Evolutionary conservation across 352 stramenopile genomes (phyloP), one percentile per base, ranked within the genome.

Genomic region (Pythium insidiosum): DNA sequence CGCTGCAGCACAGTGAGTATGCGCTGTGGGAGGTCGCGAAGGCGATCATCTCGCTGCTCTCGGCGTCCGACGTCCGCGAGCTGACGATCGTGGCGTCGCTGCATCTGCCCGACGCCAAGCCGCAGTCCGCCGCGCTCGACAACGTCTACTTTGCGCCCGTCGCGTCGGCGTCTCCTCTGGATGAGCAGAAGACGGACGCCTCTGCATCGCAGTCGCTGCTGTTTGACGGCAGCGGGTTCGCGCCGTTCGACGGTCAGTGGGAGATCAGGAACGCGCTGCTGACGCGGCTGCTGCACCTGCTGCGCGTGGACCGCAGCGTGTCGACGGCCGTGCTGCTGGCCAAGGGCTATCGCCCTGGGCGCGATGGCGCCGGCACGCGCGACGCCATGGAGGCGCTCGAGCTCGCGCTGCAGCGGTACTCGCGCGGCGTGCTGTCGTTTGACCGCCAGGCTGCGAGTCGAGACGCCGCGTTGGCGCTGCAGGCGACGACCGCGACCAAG

Each of bases 321-420:
- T 33, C 42, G 35, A 72, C 62, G n/a, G 64, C 81, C 30, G 38
- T 84, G 38, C 38, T 87, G 42, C 48, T 84, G 13, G 57, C 60
- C 23, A 87, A 87, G 38, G 74, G 71, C 29, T 82, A 87, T 63
- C 68, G 69, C 12, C 74, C 74, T 3, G 69, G 74, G 20, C 69
- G 66, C 31, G 54, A 82, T 22, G 44, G 70, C 45, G 45, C 55
- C 0, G 72, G 57, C 4, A 81, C 64, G 2, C 68, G 77, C 15
- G 73, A 86, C 43, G 73, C 70, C 3, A 53, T 68, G 19, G 57
- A 72, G 12, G 50, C 66, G n/a, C 61, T 84, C 6, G 37, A 48
- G 5, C 40, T 24, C 16, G 68, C 68, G 9, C 43, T 84, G 31
- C 47, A 61, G 28, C 20, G 54, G 21, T 71, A 73, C n/a, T 62